These are phyloP conservation scores for Thielaviopsis musarum DNA, from an alignment of 2,329 filamentous ascomycete genomes.

Conservation along the genomic window DNA sequence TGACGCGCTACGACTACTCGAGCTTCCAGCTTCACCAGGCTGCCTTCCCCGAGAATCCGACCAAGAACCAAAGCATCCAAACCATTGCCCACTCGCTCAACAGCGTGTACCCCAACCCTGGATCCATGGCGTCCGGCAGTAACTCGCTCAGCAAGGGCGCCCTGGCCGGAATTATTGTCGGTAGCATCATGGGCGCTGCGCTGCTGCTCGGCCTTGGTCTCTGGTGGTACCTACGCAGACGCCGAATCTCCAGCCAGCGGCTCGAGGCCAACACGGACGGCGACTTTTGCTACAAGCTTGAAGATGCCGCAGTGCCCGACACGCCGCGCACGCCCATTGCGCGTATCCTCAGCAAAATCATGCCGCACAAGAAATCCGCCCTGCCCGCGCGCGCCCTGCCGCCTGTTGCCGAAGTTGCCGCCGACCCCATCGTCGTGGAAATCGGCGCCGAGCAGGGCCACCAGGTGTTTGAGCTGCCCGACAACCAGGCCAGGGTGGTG, in stretches of 20 bases:
- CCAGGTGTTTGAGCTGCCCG: slow-evolving; percentile 36
- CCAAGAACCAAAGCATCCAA: slow-evolving; percentile 25
- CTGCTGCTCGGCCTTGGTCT: slow-evolving; percentile 19
- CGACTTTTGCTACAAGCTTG: slow-evolving; percentile 15
- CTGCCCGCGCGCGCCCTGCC: too few species aligned
- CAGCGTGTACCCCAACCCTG: slow-evolving; percentile 30
- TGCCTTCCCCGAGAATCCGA: slow-evolving; percentile 28
- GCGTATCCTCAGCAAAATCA: slow-evolving; percentile 28
- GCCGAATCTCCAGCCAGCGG: slow-evolving; percentile 16
- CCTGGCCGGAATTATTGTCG: slow-evolving; percentile 28
- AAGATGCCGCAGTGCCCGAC: slow-evolving; percentile 14
- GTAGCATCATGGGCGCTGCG: slow-evolving; percentile 23
- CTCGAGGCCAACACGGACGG: slow-evolving; percentile 14
- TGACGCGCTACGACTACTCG: slow-evolving; percentile 37
- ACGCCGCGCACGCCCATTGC: slow-evolving; percentile 21
- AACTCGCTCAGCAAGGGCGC: slow-evolving; percentile 23
- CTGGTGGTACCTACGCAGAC: slow-evolving; percentile 21
- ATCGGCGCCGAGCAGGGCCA: slow-evolving; percentile 28
- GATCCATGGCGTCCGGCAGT: slow-evolving; percentile 7
- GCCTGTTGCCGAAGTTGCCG: slow-evolving; percentile 4
- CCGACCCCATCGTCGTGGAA: slow-evolving; percentile 16
- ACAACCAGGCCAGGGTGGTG: slow-evolving; percentile 22
- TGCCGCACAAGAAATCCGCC: slow-evolving; percentile 20
- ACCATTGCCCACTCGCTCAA: slow-evolving; percentile 20
- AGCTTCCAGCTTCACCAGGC: slow-evolving; percentile 40